Base-by-base conservation (phyloP, 306 rosid species). In the Dryas alaskensis region DNA sequence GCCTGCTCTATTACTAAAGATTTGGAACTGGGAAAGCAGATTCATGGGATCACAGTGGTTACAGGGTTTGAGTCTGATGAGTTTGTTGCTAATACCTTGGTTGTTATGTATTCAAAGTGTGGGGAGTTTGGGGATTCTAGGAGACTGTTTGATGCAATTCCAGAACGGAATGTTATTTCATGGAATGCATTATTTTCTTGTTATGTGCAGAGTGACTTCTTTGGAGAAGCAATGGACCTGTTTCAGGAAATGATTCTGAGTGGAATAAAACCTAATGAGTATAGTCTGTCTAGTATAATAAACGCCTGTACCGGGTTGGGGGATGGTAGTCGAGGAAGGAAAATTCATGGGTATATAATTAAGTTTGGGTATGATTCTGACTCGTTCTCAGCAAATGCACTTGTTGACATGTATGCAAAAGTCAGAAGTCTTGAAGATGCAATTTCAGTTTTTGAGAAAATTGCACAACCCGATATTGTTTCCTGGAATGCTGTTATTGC, bases 401-500 rank as follows among this genome's bases (percentile, higher is more conserved):
- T 91, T 47, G 92, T 93, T 63, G 94, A 91, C 87, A 91, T 84
- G 90, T 93, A 93, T 80, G 87, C 98, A 39, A 89, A 93, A 75
- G 89, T 75, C 45, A 86, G 88, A 72, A 54, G 68, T 69, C 19
- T 87, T 59, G 78, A 79, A 43, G 87, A 84, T 40, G 92, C 94
- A 8, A 62, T 88, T 71, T 42, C 78, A 60, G 87, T 81, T 67
- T 93, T 93, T 79, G 69, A 73, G 68, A 19, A 88, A 76, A 91
- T 91, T 61, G 58, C 19, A 27, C 78, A 73, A 62, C 96, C 92
- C 2, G 94, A 89, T 83, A 86, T 88, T 64, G 88, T 93, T 73
- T 89, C 96, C 58, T 93, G 98, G 97, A 93, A 93, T 85, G 93
- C 97, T 66, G 83, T 88, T 62, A 83, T 93, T 74, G 96, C 92